Evolutionary conservation across 257 asterid genomes (phyloP).

Genomic region (Plantago major): DNA sequence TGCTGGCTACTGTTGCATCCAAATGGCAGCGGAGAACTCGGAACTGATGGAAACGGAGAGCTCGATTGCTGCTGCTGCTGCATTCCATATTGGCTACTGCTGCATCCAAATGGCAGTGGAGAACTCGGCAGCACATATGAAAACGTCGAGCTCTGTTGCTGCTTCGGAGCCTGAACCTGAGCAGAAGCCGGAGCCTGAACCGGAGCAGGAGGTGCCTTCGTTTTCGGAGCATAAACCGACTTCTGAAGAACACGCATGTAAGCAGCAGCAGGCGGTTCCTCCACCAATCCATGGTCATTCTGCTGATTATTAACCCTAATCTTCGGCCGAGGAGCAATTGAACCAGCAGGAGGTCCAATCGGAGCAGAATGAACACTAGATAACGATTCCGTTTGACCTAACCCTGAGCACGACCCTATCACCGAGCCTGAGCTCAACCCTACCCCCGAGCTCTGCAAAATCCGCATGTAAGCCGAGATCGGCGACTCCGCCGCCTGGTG

Average conservation of each 20-base stretch:
- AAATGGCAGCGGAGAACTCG: slow-evolving; percentile 31
- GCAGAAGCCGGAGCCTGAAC: slow-evolving; percentile 12
- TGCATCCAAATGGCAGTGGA: slow-evolving; percentile 26
- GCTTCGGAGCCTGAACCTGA: slow-evolving; percentile 15
- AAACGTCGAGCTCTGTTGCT: slow-evolving; percentile 8
- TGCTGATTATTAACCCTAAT: too few species aligned
- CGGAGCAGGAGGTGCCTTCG: not conserved
- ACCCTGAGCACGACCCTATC: slow-evolving; percentile 14
- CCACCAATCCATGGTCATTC: too few species aligned
- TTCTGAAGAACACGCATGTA: too few species aligned
- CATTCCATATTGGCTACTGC: slow-evolving; percentile 1
- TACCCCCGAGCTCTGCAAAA: slow-evolving; percentile 19
- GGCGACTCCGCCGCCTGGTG: slow-evolving; percentile 45
- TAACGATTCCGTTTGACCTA: not conserved
- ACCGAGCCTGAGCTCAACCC: slow-evolving; percentile 11
- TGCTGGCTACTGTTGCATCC: slow-evolving; percentile 12
- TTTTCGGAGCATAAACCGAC: too few species aligned
- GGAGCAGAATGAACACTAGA: too few species aligned
- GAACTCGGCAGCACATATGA: slow-evolving; percentile 19
- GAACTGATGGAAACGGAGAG: slow-evolving; percentile 9
- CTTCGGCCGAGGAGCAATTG: too few species aligned
- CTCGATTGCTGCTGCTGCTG: slow-evolving; percentile 5
- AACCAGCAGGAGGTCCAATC: too few species aligned
- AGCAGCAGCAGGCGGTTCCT: too few species aligned
- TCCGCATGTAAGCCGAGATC: slow-evolving; percentile 12